Evolutionary conservation across 345 rosid species (phyloP), one percentile per base, ranked within the genome.

Genomic region (Lepidium aucheri): DNA sequence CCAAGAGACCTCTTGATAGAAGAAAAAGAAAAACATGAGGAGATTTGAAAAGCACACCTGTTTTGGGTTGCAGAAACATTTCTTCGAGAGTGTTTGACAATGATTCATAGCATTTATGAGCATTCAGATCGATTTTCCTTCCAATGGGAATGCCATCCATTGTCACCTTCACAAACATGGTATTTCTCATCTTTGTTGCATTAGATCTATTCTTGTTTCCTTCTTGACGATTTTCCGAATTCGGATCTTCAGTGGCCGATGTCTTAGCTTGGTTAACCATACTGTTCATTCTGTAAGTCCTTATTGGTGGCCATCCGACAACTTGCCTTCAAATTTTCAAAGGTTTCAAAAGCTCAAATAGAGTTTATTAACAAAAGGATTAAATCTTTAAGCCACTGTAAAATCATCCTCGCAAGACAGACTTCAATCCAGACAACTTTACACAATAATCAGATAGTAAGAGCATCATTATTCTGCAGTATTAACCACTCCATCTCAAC

Each of bases 241-340:
- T 82, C 7, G 63, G 80, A 46, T 78, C 89, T 64, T 86, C 88
- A 17, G 77, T 55, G 16, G 77, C 70, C 9, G 22, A 77, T 41
- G 84, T 60, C 76, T 86, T 92, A 22, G 79, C 75, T 63, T 86
- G 90, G 83, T 81, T 84, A 73, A 61, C 84, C 86, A 88, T 84
- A 80, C 80, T 85, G 76, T 88, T 88, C 84, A 90, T 85, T 61
- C 97, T 77, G 66, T 83, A 79, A 44, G 84, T 70, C 76, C 94
- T 79, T 58, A 93, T 72, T n/a, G 98, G 98, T 65, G 98, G 98
- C 98, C 98, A 93, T 39, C 98, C 98, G 49, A 90, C 94, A 45
- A 85, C 86, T 72, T 86, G 96, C 69, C 91, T 88, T 85, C 63
- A 75, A 39, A 9, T 6, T 43, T 22, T 10, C 8, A 40, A 55